These are phyloP conservation scores for Aspergillus niger DNA, from an alignment of 2,329 filamentous ascomycete species.

Conservation along the genomic window DNA sequence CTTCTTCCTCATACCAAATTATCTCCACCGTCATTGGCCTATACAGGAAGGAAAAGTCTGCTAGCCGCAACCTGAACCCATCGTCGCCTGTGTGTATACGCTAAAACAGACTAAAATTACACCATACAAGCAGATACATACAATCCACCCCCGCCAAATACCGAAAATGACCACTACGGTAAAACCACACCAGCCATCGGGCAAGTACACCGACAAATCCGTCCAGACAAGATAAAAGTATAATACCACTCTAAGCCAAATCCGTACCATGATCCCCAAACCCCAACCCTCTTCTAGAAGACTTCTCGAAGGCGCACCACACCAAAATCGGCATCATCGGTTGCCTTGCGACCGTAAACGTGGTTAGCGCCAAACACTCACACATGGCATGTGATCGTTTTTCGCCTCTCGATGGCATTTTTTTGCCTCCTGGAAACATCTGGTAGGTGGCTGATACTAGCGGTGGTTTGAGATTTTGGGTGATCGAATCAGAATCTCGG, in stretches of 20 bases:
- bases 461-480: background rate
- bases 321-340: background rate
- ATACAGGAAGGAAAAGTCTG: background rate
- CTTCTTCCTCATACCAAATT: background rate
- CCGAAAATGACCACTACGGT: too few species aligned
- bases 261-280: background rate
- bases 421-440: background rate
- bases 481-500: background rate
- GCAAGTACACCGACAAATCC: background rate
- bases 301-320: conserved; percentile 17
- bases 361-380: conserved; percentile 5
- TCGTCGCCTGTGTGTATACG: too few species aligned
- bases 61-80: background rate
- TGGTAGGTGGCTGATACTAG: background rate
- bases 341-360: background rate
- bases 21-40: background rate
- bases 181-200: too few species aligned
- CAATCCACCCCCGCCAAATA: too few species aligned
- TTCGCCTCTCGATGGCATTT: background rate
- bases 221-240: background rate
- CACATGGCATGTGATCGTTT: background rate
- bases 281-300: conserved; percentile 19
- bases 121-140: too few species aligned
- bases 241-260: background rate
- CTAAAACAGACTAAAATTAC: too few species aligned